Evolutionary conservation across 495 filamentous ascomycete genomes (phyloP), one percentile per base, ranked within the genome.

Genomic region (Aspergillus incahuasiensis): DNA sequence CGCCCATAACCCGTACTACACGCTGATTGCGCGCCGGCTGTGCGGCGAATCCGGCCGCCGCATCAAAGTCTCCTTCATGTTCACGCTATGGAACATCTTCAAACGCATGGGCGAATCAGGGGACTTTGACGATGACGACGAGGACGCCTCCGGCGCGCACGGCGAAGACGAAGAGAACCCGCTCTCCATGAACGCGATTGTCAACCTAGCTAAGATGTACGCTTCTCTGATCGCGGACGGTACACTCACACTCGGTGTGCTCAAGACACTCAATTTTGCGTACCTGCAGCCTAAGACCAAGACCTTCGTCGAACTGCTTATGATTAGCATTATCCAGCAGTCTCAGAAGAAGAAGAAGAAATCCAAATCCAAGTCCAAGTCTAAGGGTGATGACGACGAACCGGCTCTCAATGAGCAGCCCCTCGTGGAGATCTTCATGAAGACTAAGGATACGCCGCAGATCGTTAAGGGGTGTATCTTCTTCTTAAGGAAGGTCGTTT

Each of bases 1-100:
- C 53, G 74, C 71, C 0, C 92, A 96, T 70, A 98, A 97, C 68
- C 90, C 89, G 0, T 98, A 95, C 73, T 98, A 98, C 64, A 86
- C 90, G 0, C 73, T 96, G 0, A 81, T 98, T 19, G 89, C 92
- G 11, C 79, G 83, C 40, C 84, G 82, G 53, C 72, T 96, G 12
- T 91, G 90, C 63, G 75, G 76, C 5, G 78, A 81, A 24, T 54
- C 67, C 49, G 86, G 88, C 35, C 83, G 81, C 48, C 85, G 84
- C 57, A 71, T 95, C 25, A 85, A 82, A 54, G 87, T 88, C 76
- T 85, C 87, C 4, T 96, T 98, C 64, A 88, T 91, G 67, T 90
- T 87, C 60, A 80, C 83, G 18, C 74, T 97, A 1, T 97, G 91
- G 86, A 89, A 87, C 59, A 73, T 91, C n/a, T 91, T 96, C 72